These are phyloP conservation scores for Tephrocybe rancida DNA, from an alignment of 768 basidiomycete genomes.

Conservation along the genomic window DNA sequence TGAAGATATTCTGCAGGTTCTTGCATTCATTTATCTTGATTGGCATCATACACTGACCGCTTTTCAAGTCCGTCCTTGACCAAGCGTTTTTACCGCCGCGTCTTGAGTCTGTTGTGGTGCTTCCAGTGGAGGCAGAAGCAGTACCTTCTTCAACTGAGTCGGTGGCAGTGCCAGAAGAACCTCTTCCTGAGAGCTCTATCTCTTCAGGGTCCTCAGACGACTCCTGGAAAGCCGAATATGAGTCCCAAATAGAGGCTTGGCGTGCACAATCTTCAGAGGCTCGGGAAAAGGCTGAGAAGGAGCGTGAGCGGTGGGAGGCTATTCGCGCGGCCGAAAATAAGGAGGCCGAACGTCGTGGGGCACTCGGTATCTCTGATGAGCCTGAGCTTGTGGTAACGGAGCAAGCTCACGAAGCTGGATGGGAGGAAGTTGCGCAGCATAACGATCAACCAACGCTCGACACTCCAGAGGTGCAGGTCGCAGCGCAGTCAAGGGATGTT, in stretches of 20 bases:
- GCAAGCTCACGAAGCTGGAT: conserved; percentile 28
- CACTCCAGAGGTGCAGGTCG: conserved; percentile 31
- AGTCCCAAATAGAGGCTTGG: conserved; percentile 70
- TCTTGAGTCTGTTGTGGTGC: neutral
- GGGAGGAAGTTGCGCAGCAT: conserved; percentile 37
- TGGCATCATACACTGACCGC: neutral
- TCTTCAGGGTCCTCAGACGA: conserved; percentile 36
- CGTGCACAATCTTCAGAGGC: conserved; percentile 71
- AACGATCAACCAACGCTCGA: conserved; percentile 19
- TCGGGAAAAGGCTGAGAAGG: conserved; percentile 73
- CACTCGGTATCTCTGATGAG: conserved; percentile 18
- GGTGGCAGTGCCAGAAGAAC: conserved; percentile 8
- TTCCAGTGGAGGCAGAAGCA: neutral
- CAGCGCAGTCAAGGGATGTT: conserved; percentile 32
- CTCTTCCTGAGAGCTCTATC: conserved; percentile 8
- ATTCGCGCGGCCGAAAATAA: conserved; percentile 58
- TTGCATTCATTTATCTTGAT: neutral
- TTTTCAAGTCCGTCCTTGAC: conserved; percentile 26
- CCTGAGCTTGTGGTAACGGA: conserved; percentile 9
- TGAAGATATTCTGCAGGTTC: conserved; percentile 25
- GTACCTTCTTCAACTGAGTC: conserved; percentile 3
- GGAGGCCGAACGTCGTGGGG: conserved; percentile 40
- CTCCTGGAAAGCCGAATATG: conserved; percentile 69
- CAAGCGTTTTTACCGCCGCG: conserved; percentile 34
- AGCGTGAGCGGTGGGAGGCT: conserved; percentile 72